phyloP scores from a whole-genome alignment of 345 rosid genomes.

The Eucalyptus dawsonii region DNA sequence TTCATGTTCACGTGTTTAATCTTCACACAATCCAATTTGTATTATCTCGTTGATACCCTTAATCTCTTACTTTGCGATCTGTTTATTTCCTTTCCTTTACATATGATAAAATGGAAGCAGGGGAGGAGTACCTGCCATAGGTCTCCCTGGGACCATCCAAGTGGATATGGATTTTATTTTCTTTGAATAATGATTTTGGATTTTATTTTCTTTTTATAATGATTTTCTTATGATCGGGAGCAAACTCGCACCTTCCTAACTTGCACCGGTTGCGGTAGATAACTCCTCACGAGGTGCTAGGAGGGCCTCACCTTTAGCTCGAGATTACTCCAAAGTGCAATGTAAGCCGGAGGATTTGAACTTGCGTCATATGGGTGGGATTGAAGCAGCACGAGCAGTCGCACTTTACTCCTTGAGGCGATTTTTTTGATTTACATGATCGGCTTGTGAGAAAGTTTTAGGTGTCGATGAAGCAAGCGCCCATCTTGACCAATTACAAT shows the following conservation, averaged over 20 bases:
- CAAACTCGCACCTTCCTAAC: neutral
- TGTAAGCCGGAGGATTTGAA: neutral
- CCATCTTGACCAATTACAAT: neutral
- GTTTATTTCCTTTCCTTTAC: neutral
- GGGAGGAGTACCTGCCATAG: neutral
- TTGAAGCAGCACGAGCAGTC: neutral
- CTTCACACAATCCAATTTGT: neutral
- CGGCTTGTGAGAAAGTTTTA: neutral
- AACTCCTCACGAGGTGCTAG: neutral
- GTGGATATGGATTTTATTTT: neutral
- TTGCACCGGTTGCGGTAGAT: neutral
- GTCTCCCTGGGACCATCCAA: neutral
- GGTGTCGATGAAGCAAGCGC: neutral
- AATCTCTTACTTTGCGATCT: neutral
- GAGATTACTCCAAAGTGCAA: neutral
- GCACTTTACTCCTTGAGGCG: neutral
- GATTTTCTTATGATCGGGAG: neutral
- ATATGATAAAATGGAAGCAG: neutral
- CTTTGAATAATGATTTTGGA: neutral
- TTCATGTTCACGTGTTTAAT: neutral
- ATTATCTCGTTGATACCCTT: neutral
- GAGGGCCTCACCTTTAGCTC: neutral
- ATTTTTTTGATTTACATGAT: neutral
- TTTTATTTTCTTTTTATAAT: too few relatives aligned
- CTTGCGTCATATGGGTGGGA: neutral